These are phyloP conservation scores for Avena sativa DNA, from an alignment of 176 grass and related monocot species.

Conservation along the genomic window DNA sequence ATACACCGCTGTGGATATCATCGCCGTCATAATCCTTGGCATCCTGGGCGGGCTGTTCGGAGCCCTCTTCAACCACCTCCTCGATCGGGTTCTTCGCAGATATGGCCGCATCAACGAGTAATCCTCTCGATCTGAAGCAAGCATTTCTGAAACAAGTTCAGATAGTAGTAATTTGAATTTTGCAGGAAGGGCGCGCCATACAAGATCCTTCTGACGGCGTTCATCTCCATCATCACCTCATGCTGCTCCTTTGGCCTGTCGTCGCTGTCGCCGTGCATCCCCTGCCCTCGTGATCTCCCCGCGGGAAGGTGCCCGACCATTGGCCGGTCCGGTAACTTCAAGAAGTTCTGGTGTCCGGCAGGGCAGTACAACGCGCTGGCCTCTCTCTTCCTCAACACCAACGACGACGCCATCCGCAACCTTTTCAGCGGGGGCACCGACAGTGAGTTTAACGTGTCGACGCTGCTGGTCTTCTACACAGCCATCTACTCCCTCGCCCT, in stretches of 20 bases:
- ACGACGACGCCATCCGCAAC: constrained; percentile 79
- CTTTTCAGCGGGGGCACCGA: constrained; percentile 59
- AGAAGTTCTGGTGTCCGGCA: constrained; percentile 61
- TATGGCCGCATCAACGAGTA: constrained; percentile 69
- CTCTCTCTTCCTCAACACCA: constrained; percentile 79
- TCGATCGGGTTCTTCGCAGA: constrained; percentile 52
- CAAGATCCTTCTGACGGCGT: constrained; percentile 70
- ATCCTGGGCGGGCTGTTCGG: constrained; percentile 63
- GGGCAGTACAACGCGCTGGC: constrained; percentile 74
- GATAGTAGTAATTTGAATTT: constrained; percentile 2
- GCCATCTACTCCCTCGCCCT: constrained; percentile 54
- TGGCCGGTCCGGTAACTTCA: constrained; percentile 72
- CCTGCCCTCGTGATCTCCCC: constrained; percentile 44
- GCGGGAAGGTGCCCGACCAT: constrained; percentile 54
- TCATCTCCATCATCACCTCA: constrained; percentile 64
- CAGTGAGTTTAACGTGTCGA: constrained; percentile 55
- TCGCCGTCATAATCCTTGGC: constrained; percentile 44
- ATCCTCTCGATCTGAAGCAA: neutral
- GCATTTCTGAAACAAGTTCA: neutral
- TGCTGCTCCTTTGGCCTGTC: constrained; percentile 65
- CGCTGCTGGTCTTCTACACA: constrained; percentile 55
- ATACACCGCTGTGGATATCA: constrained; percentile 46
- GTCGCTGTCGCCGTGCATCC: constrained; percentile 54
- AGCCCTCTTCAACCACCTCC: constrained; percentile 59
- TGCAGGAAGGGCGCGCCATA: constrained; percentile 59